phyloP scores from a whole-genome alignment of 2,329 filamentous ascomycete genomes.

The Aspergillus ochraceus region DNA sequence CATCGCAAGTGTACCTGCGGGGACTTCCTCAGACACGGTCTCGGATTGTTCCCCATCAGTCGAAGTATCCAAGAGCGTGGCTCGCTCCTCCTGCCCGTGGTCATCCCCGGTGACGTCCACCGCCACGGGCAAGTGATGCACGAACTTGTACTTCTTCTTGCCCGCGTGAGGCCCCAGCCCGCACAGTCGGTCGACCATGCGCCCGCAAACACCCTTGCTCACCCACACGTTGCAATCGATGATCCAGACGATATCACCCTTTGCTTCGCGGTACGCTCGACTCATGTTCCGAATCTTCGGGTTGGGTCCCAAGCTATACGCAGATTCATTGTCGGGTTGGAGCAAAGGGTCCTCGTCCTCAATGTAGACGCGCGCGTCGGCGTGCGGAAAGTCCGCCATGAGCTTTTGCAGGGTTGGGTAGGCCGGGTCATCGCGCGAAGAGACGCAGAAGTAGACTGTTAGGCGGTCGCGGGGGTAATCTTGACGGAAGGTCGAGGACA shows the following conservation, averaged over 20 bases:
- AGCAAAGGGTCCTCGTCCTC: constrained; percentile 79
- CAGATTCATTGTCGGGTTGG: constrained; percentile 50
- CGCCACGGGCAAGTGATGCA: constrained; percentile 87
- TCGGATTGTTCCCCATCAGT: constrained; percentile 1
- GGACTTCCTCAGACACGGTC: constrained; percentile 11
- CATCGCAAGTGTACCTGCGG: constrained; percentile 31
- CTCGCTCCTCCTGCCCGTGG: constrained; percentile 25
- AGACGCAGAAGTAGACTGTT: constrained; percentile 79
- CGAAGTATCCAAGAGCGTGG: constrained; percentile 23
- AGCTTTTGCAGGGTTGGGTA: constrained; percentile 71
- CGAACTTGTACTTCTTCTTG: constrained; percentile 73
- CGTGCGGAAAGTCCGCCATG: constrained; percentile 68
- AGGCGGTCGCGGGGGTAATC: constrained; percentile 75
- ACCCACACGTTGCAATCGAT: constrained; percentile 98
- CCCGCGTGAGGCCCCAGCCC: constrained; percentile 58
- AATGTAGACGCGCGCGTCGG: constrained; percentile 72
- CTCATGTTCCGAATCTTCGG: constrained; percentile 99
- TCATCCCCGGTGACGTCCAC: constrained; percentile 63
- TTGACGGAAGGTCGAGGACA: constrained; percentile 81
- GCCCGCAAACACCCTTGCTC: constrained; percentile 70
- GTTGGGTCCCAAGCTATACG: constrained; percentile 76
- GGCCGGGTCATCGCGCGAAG: constrained; percentile 72
- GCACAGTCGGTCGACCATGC: constrained; percentile 85
- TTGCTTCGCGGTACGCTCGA: constrained; percentile 83
- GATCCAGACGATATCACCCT: constrained; percentile 88